Conservation (phyloP, 768 basidiomycete genomes). For the Tulasnella sp. region DNA sequence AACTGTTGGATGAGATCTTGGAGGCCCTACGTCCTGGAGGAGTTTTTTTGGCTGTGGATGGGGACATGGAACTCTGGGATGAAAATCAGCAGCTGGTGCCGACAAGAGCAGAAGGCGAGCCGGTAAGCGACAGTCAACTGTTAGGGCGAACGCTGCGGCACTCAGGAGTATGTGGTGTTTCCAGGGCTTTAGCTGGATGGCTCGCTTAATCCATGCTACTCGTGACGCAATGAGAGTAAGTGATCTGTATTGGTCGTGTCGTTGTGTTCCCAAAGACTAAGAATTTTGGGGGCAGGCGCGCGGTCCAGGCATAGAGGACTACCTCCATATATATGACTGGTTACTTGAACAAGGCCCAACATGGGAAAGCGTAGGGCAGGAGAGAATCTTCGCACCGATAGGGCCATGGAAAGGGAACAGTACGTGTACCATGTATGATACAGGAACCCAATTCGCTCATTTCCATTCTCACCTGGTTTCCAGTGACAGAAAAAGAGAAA, state of each 20-base stretch:
- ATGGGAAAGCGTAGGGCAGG: not conserved
- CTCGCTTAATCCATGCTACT: not conserved
- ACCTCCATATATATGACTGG: not conserved
- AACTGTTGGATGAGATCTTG: slow-evolving; percentile 2
- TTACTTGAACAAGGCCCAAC: not conserved
- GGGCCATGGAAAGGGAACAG: slow-evolving; percentile 11
- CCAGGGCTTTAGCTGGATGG: not conserved
- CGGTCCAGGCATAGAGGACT: not conserved
- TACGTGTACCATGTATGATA: not conserved
- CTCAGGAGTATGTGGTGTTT: not conserved
- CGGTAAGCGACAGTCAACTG: not conserved
- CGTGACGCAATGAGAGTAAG: not conserved
- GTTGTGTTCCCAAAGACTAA: not conserved
- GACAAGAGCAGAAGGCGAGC: not conserved
- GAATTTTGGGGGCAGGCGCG: not conserved
- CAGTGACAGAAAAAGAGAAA: slow-evolving; percentile 1
- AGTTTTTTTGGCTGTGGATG: slow-evolving; percentile 3
- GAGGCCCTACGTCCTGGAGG: slow-evolving; percentile 4
- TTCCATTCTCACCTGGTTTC: not conserved
- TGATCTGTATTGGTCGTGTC: not conserved
- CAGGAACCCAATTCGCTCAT: not conserved
- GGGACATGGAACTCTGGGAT: not conserved
- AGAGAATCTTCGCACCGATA: not conserved
- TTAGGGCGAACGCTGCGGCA: not conserved
- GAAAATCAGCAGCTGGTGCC: not conserved